phyloP scores from a whole-genome alignment of 1,139 yeast species.

The Casaregolazyma lundiana region DNA sequence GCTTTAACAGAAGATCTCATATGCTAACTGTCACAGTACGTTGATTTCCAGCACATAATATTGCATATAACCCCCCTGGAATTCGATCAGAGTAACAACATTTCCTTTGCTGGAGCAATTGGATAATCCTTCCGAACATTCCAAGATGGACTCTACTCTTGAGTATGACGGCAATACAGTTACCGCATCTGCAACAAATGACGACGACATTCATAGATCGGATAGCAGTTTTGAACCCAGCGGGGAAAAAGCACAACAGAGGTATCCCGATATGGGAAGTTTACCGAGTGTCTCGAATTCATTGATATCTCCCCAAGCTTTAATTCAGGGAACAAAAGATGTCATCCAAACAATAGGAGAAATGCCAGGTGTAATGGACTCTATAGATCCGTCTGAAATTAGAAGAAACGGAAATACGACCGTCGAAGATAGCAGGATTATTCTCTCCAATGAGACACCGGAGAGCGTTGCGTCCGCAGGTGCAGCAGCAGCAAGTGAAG shows the following conservation, averaged over 20 bases:
- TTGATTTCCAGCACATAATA: background rate
- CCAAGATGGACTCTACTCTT: background rate
- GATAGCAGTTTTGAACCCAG: background rate
- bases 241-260: background rate
- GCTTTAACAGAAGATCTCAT: background rate
- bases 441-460: background rate
- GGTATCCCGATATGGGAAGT: background rate
- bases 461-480: background rate
- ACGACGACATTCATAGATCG: background rate
- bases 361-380: background rate
- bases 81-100: background rate
- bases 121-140: background rate
- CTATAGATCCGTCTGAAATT: background rate
- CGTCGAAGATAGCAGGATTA: background rate
- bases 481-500: slow-evolving; percentile 7
- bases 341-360: background rate
- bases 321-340: background rate
- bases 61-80: background rate
- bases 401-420: background rate
- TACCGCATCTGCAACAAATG: background rate
- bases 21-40: background rate
- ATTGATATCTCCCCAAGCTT: background rate
- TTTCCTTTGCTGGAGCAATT: background rate
- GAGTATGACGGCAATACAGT: background rate
- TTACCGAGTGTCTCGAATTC: background rate